phyloP scores from a whole-genome alignment of 352 stramenopile species.

The Salisapilia sapeloensis region DNA sequence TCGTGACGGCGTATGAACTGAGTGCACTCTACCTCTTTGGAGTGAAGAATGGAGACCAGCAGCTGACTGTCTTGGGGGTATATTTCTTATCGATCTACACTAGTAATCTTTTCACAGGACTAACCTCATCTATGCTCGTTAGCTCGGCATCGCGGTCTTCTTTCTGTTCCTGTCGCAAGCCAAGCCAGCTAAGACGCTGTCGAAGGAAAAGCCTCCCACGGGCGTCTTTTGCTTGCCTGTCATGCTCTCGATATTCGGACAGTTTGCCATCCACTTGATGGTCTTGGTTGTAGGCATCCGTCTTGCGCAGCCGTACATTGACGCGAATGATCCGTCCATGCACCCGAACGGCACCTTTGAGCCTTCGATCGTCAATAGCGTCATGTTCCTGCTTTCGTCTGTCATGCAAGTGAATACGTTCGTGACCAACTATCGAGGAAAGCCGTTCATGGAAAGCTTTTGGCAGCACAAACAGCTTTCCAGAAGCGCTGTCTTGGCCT shows the following conservation, averaged over 20 bases:
- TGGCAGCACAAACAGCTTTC: conserved; percentile 17
- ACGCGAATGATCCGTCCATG: conserved; percentile 32
- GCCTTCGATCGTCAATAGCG: conserved; percentile 90
- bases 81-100: conserved; percentile 1
- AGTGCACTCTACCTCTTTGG: conserved; percentile 87
- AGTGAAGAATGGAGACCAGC: conserved; percentile 90
- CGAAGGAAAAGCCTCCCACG: conserved; percentile 49
- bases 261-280: conserved; percentile 86
- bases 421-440: conserved; percentile 27
- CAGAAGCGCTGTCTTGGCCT: conserved; percentile 12
- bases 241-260: conserved; percentile 77
- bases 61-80: conserved; percentile 49
- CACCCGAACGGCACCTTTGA: conserved; percentile 74
- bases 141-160: conserved; percentile 29
- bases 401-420: conserved; percentile 45
- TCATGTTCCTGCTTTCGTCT: conserved; percentile 86
- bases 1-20: conserved; percentile 88
- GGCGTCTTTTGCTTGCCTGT: conserved; percentile 80
- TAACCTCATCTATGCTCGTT: neutral
- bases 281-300: conserved; percentile 37
- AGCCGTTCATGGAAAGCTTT: conserved; percentile 38
- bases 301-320: conserved; percentile 44
- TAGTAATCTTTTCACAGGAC: neutral
- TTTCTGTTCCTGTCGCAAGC: conserved; percentile 44
- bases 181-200: conserved; percentile 80